Percentiles rank a stretch among this genome's conserved stretches.
phyloP scores from a whole-genome alignment of 78 protist species.

The Trichosphaerium sp. region DNA sequence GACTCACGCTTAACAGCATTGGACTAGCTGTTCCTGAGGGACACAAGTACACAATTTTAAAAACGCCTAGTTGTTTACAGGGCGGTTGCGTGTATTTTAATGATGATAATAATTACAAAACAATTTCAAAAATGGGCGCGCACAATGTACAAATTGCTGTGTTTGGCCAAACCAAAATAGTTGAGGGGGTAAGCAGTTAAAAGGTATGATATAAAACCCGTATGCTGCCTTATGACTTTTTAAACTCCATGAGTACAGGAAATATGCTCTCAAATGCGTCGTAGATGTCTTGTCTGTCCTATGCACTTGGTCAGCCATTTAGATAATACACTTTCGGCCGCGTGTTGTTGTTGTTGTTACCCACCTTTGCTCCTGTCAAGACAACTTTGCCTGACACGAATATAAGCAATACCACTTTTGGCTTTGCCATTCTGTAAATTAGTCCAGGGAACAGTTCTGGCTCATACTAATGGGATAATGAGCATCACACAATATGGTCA shows the following conservation, averaged over 20 bases:
- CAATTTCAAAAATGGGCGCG: too few species aligned
- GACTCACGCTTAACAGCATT: too few species aligned
- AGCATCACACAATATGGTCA: not conserved
- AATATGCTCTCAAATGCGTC: slow-evolving; percentile 68
- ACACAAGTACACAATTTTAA: too few species aligned
- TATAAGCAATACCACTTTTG: slow-evolving; percentile 83
- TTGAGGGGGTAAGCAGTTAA: too few species aligned
- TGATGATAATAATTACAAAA: too few species aligned
- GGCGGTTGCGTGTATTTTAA: too few species aligned
- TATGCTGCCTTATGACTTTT: too few species aligned
- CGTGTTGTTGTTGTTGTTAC: not conserved
- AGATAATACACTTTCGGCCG: not conserved
- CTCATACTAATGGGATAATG: slow-evolving; percentile 64
- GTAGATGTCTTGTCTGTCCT: slow-evolving; percentile 24
- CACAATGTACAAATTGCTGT: too few species aligned
- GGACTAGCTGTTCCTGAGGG: too few species aligned
- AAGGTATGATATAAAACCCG: too few species aligned
- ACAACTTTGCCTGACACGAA: slow-evolving; percentile 95
- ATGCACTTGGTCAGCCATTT: not conserved
- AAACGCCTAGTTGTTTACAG: too few species aligned
- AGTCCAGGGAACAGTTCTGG: slow-evolving; percentile 96
- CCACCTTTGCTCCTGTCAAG: slow-evolving; percentile 87
- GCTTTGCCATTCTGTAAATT: slow-evolving; percentile 73
- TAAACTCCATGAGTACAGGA: slow-evolving; percentile 60
- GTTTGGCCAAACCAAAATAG: too few species aligned